A percentile compares a stretch with the other conserved stretches of the same genome.
Evolutionary conservation across 129 eudicot genomes (phyloP).

Genomic region (Tagetes erecta): DNA sequence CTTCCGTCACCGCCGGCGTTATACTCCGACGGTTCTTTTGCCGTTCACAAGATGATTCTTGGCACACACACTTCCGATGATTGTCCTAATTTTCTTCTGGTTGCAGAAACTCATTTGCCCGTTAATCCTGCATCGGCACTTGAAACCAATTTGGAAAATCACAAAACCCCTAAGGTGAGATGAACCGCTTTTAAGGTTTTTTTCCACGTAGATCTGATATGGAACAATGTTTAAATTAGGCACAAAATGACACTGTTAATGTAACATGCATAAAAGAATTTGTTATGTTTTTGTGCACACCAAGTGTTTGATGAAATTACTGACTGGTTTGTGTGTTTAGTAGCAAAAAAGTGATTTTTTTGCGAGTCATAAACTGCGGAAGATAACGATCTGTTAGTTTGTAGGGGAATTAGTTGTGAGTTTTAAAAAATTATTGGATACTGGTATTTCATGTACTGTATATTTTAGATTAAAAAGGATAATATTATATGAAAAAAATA

Average conservation of each 20-base stretch:
- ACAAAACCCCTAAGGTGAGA: conserved; percentile 61
- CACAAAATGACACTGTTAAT: neutral
- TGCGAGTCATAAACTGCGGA: neutral
- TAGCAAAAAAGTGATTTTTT: neutral
- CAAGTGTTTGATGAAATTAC: conserved; percentile 49
- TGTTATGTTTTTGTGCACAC: conserved; percentile 4
- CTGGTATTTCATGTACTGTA: neutral
- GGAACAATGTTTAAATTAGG: neutral
- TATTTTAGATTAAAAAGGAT: neutral
- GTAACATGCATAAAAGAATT: no score
- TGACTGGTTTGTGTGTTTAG: neutral
- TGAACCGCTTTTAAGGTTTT: neutral
- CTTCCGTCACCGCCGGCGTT: conserved; percentile 59
- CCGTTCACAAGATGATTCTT: conserved; percentile 65
- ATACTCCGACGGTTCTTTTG: conserved; percentile 53
- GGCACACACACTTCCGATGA: conserved; percentile 98
- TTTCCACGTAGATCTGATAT: neutral
- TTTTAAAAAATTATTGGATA: neutral
- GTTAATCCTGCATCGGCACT: conserved; percentile 45
- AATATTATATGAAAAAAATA: no score
- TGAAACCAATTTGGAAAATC: conserved; percentile 43
- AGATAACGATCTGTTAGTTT: neutral
- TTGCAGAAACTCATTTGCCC: conserved; percentile 82
- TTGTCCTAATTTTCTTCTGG: conserved; percentile 66
- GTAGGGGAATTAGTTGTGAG: neutral